phyloP scores from a whole-genome alignment of 1,284 basidiomycete genomes.

The Vanrija sp. region DNA sequence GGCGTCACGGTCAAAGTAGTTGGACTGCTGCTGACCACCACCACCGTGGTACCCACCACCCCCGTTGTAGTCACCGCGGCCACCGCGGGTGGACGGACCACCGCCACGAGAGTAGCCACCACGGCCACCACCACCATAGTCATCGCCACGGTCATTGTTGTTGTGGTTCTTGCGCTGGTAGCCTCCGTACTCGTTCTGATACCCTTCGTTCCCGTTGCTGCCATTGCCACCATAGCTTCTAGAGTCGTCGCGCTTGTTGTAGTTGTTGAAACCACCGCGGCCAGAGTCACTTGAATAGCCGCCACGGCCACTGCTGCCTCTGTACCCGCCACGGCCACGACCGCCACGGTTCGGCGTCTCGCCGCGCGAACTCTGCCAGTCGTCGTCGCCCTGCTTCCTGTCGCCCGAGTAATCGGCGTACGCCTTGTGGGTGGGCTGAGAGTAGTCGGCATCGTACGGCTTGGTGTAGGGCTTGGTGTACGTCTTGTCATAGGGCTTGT shows the following conservation, averaged over 20 bases:
- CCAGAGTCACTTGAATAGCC: background rate
- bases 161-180: too few species aligned
- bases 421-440: too few species aligned
- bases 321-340: background rate
- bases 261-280: background rate
- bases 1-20: too few species aligned
- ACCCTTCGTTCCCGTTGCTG: too few species aligned
- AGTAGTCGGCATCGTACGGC: background rate
- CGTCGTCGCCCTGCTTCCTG: background rate
- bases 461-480: background rate
- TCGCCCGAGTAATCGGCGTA: background rate
- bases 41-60: background rate
- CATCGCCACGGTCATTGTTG: too few species aligned
- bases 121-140: too few species aligned
- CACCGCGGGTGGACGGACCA: too few species aligned
- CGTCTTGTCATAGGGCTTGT: background rate
- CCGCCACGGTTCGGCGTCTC: background rate
- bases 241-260: too few species aligned
- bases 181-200: too few species aligned
- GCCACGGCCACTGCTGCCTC: background rate
- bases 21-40: background rate
- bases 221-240: too few species aligned
- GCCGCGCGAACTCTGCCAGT: background rate
- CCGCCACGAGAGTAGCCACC: too few species aligned
- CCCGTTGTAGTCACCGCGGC: background rate